These are phyloP conservation scores for Fusarium verrucosum DNA, from an alignment of 2,329 filamentous ascomycete genomes.

Conservation along the genomic window DNA sequence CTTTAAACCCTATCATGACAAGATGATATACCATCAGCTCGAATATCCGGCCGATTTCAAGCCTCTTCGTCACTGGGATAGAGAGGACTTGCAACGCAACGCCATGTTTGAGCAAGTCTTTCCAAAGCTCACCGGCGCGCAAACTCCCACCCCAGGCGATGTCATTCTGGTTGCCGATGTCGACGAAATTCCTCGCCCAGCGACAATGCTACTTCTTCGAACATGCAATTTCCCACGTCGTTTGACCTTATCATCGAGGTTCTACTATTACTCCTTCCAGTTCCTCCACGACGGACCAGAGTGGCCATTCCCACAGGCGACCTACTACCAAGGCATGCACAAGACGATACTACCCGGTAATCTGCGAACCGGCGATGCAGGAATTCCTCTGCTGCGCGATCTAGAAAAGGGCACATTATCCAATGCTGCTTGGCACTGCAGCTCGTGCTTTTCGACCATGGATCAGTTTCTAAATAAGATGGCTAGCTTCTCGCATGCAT, in stretches of 20 bases:
- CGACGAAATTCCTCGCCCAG: slow-evolving; percentile 67
- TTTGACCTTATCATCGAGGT: slow-evolving; percentile 60
- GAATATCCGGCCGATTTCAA: slow-evolving; percentile 55
- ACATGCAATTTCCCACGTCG: slow-evolving; percentile 63
- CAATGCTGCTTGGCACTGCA: slow-evolving; percentile 70
- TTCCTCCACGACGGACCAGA: slow-evolving; percentile 53
- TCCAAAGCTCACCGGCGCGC: slow-evolving; percentile 54
- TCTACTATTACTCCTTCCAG: slow-evolving; percentile 69
- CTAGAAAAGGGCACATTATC: slow-evolving; percentile 56
- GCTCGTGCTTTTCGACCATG: slow-evolving; percentile 66
- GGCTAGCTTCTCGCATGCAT: slow-evolving; percentile 63
- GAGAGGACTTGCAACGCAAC: slow-evolving; percentile 64
- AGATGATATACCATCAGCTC: slow-evolving; percentile 69
- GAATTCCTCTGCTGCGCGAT: slow-evolving; percentile 50
- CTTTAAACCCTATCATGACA: slow-evolving; percentile 63
- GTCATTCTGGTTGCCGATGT: slow-evolving; percentile 68
- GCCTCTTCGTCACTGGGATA: slow-evolving; percentile 56
- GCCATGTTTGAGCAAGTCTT: slow-evolving; percentile 67
- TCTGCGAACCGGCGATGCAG: slow-evolving; percentile 60
- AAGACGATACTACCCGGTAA: slow-evolving; percentile 63
- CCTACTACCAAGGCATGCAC: slow-evolving; percentile 55
- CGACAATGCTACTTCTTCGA: slow-evolving; percentile 58
- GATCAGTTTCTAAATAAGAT: slow-evolving; percentile 65
- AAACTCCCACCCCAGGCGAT: slow-evolving; percentile 59
- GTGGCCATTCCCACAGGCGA: slow-evolving; percentile 70